phyloP scores from a whole-genome alignment of 129 eudicot genomes.

The Artemisia annua region DNA sequence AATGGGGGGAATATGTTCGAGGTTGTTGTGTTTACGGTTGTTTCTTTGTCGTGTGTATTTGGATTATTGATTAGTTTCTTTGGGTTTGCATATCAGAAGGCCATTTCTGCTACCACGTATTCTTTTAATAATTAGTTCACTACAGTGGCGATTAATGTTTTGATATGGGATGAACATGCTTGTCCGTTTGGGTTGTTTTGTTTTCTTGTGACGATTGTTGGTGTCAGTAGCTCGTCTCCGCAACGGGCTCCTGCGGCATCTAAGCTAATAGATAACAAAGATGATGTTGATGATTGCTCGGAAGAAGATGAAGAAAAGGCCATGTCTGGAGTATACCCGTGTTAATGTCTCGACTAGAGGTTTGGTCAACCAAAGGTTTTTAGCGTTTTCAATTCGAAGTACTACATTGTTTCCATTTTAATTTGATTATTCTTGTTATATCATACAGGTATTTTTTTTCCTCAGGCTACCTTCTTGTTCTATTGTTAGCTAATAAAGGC shows the following conservation, averaged over 20 bases:
- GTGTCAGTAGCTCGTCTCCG: slow-evolving; percentile 42
- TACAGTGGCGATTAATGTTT: slow-evolving; percentile 81
- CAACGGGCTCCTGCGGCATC: slow-evolving; percentile 58
- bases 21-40: too few species aligned
- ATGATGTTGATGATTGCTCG: slow-evolving; percentile 44
- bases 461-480: too few species aligned
- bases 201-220: slow-evolving; percentile 72
- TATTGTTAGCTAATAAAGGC: too few species aligned
- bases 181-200: slow-evolving; percentile 78
- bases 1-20: too few species aligned
- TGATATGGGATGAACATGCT: slow-evolving; percentile 96
- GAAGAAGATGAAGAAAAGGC: slow-evolving; percentile 61
- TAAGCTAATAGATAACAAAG: slow-evolving; percentile 49
- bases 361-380: slow-evolving; percentile 23
- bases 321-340: slow-evolving; percentile 53
- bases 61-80: too few species aligned
- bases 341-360: slow-evolving; percentile 14
- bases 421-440: too few species aligned
- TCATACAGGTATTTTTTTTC: too few species aligned
- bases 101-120: slow-evolving; percentile 86
- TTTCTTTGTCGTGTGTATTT: too few species aligned
- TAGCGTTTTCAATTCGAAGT: slow-evolving; percentile 27
- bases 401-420: slow-evolving; percentile 23
- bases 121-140: slow-evolving; percentile 87
- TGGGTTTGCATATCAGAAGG: slow-evolving; percentile 52